phyloP scores from a whole-genome alignment of 2,329 filamentous ascomycete genomes.

The Dactylonectria estremocensis region DNA sequence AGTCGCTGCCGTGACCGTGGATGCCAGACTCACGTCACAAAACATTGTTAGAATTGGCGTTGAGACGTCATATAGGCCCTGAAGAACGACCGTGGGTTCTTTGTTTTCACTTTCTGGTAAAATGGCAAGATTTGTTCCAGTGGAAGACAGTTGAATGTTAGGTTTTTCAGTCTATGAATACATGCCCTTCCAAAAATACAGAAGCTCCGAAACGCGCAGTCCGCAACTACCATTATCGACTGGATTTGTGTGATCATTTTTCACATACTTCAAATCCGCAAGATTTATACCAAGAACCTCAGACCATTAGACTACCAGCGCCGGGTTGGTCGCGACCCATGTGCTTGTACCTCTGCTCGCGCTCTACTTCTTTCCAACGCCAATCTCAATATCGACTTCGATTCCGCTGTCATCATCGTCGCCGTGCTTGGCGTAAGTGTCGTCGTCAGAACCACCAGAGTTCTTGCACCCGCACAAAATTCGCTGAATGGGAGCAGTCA shows the following conservation, averaged over 20 bases:
- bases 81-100: background rate
- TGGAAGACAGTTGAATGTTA: background rate
- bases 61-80: too few species aligned
- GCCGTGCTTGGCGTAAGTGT: background rate
- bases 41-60: too few species aligned
- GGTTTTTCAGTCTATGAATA: constrained; percentile 7
- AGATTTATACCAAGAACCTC: constrained; percentile 26
- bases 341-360: background rate
- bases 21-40: too few species aligned
- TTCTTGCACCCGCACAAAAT: constrained; percentile 16
- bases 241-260: constrained; percentile 14
- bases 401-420: background rate
- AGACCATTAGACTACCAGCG: background rate
- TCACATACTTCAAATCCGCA: constrained; percentile 8
- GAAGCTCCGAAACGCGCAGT: background rate
- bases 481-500: constrained; percentile 26
- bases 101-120: background rate
- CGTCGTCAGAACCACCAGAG: background rate
- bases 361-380: background rate
- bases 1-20: too few species aligned
- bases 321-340: background rate
- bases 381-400: background rate
- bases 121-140: background rate
- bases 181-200: background rate
- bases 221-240: constrained; percentile 20